These are phyloP conservation scores for Chamaecyparis obtusa DNA, from an alignment of 75 land plant genomes.

Conservation along the genomic window DNA sequence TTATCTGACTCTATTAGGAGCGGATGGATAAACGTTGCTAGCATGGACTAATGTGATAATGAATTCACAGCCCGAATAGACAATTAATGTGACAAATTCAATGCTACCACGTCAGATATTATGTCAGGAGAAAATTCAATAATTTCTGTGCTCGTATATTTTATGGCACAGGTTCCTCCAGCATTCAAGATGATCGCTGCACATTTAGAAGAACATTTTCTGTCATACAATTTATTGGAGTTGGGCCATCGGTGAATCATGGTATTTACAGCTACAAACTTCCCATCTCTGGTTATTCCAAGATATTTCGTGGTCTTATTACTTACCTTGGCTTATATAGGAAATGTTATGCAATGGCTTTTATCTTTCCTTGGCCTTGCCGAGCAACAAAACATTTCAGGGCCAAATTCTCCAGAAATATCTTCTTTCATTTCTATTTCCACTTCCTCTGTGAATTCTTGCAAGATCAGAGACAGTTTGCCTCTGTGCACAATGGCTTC, in stretches of 20 bases:
- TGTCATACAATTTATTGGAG: no score
- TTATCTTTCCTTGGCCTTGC: conserved; percentile 28
- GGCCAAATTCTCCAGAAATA: not conserved
- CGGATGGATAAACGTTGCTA: no score
- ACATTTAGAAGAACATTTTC: no score
- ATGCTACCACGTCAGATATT: no score
- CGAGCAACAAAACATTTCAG: conserved; percentile 20
- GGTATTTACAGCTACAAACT: conserved; percentile 40
- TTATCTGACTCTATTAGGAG: no score
- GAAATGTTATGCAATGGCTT: not conserved
- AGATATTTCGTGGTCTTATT: conserved; percentile 29
- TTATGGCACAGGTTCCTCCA: no score
- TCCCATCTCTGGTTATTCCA: conserved; percentile 36
- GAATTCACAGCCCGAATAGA: no score
- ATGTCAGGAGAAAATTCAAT: no score
- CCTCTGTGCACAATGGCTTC: conserved; percentile 37
- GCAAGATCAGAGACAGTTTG: conserved; percentile 33
- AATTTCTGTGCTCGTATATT: no score
- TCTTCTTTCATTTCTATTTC: not conserved
- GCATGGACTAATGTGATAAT: no score
- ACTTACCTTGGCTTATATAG: conserved; percentile 28
- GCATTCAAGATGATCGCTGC: no score
- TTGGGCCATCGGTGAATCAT: not conserved
- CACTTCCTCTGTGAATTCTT: conserved; percentile 14
- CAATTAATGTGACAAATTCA: no score